Evolutionary conservation across 768 basidiomycete genomes (phyloP).

Genomic region (Termitomyces sp.): DNA sequence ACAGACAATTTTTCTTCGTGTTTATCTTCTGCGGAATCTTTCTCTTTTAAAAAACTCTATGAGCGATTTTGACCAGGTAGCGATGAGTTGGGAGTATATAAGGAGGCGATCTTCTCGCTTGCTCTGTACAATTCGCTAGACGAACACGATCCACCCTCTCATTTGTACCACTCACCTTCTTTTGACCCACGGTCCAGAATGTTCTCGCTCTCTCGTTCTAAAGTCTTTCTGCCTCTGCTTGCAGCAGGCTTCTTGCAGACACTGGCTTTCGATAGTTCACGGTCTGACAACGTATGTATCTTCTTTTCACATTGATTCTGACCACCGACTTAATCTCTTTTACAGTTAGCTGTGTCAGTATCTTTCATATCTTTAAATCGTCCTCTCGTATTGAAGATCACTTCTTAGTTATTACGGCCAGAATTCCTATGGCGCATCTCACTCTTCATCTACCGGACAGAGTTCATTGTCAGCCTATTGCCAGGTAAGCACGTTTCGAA

Average conservation of each 20-base stretch:
- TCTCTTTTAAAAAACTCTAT: not conserved
- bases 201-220: not conserved
- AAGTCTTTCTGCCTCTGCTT: not conserved
- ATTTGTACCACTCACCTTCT: not conserved
- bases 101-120: not conserved
- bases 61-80: not conserved
- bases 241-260: conserved; percentile 7
- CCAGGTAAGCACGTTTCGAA: conserved; percentile 31
- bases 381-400: not conserved
- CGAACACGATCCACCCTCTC: not conserved
- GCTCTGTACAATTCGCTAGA: not conserved
- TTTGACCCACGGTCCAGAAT: not conserved
- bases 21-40: not conserved
- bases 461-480: conserved; percentile 47
- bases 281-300: conserved; percentile 36
- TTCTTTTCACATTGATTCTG: not conserved
- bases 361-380: not conserved
- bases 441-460: conserved; percentile 40
- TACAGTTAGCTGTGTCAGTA: conserved; percentile 26
- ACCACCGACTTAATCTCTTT: not conserved
- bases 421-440: conserved; percentile 56
- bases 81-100: not conserved
- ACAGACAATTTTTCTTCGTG: not conserved
- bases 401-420: conserved; percentile 47
- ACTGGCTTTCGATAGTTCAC: conserved; percentile 30